Base-by-base conservation (phyloP, 257 asterid genomes). In the Eucommia ulmoides region DNA sequence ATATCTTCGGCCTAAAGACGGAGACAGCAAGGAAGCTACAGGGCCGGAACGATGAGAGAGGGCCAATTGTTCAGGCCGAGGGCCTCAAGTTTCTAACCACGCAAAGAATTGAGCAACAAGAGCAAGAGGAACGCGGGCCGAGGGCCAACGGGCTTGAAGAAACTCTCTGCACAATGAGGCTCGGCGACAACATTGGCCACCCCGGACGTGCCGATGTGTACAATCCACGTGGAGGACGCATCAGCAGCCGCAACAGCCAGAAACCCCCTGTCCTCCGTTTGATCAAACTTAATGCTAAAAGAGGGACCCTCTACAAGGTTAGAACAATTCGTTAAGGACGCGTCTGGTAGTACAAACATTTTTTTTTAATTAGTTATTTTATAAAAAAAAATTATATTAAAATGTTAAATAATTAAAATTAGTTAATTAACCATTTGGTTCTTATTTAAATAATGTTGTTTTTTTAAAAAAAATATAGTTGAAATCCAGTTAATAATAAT, bases 201-300 rank as follows among this genome's bases (percentile, higher is more conserved):
- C 72, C 82, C 1, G 52, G 74, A 22, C 74, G 78, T 14, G 83
- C 91, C 21, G 95, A 84, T 41, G 18, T 82, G 16, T 84, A 65
- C 59, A 81, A 80, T 65, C 81, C 85, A 12, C 71, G 65, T 3
- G 94, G 91, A 2, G 92, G 96, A 0, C 64, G 86, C 3, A 56
- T 65, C 41, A 59, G 78, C 67, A 77, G 85, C 67, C 57, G 71
- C 29, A 72, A 75, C 65, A 53, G 80, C 74, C 52, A 50, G 33
- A 79, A 76, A 1, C 79, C 81, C 23, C 93, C 93, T 2, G 58
- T 84, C 22, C 95, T 84, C 60, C 23, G 62, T 29, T 51, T 61
- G 76, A 53, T 81, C 45, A 70, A 35, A 59, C 88, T 81, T 67
- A 72, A 84, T 55, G 81, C 80, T 42, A 74, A 77, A 54, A 64